These are phyloP conservation scores for Clonostachys rhizophaga DNA, from an alignment of 2,329 filamentous ascomycete genomes.

Conservation along the genomic window DNA sequence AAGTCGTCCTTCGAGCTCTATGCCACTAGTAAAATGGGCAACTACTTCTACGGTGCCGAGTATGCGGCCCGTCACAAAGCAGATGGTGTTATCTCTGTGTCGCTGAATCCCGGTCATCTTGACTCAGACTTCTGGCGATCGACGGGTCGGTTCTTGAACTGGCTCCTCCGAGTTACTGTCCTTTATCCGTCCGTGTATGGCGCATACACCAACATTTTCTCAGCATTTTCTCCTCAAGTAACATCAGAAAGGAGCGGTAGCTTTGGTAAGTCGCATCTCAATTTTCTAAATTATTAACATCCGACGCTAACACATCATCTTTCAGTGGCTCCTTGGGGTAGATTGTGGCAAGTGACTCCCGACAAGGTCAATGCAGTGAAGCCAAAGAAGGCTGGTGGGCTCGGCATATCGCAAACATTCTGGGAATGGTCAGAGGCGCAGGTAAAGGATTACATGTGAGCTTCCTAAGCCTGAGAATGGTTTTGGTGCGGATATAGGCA, in stretches of 20 bases:
- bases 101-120: constrained; percentile 33
- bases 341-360: background rate
- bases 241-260: constrained; percentile 26
- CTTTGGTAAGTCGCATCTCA: constrained; percentile 14
- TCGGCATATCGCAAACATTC: background rate
- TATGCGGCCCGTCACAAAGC: constrained; percentile 15
- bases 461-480: background rate
- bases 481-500: too few relatives aligned
- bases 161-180: constrained; percentile 8
- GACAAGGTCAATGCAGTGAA: background rate
- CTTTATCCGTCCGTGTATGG: constrained; percentile 24
- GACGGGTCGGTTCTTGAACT: too few relatives aligned
- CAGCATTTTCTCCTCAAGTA: constrained; percentile 35
- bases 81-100: constrained; percentile 19
- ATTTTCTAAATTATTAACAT: background rate
- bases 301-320: background rate
- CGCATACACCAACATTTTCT: constrained; percentile 43
- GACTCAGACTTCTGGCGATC: constrained; percentile 20
- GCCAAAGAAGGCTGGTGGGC: background rate
- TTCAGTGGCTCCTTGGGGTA: background rate
- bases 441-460: background rate
- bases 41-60: constrained; percentile 23
- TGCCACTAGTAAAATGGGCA: constrained; percentile 20
- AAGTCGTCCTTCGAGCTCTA: constrained; percentile 16
- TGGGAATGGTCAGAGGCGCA: background rate